phyloP scores from a whole-genome alignment of 176 grass and related monocot genomes.

The Pontederia paniculata region DNA sequence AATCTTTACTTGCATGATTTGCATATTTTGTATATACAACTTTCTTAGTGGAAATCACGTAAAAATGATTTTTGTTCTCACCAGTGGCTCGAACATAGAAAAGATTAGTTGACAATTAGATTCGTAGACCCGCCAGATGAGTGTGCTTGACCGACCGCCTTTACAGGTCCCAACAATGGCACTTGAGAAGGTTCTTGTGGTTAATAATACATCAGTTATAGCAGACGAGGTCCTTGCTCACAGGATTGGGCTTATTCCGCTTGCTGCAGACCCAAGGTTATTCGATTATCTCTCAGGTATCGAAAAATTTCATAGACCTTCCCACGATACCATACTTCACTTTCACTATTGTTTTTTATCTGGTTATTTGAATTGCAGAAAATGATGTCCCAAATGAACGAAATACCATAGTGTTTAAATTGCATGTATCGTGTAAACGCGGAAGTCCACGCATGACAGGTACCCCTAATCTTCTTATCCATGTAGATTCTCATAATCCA shows the following conservation, averaged over 20 bases:
- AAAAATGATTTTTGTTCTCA: too few relatives aligned
- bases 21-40: too few relatives aligned
- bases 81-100: too few relatives aligned
- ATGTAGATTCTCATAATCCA: too few relatives aligned
- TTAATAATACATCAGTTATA: constrained; percentile 81
- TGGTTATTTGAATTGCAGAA: constrained; percentile 29
- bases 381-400: constrained; percentile 78
- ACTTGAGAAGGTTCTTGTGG: constrained; percentile 81
- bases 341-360: not conserved
- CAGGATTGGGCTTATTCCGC: constrained; percentile 77
- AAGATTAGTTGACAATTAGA: not conserved
- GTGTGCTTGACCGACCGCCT: not conserved
- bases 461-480: not conserved
- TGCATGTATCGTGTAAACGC: constrained; percentile 59
- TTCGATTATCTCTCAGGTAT: constrained; percentile 84
- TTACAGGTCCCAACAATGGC: constrained; percentile 85
- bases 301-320: not conserved
- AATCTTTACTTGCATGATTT: too few relatives aligned
- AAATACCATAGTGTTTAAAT: constrained; percentile 83
- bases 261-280: constrained; percentile 72
- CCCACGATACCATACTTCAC: too few relatives aligned
- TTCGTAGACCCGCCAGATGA: too few relatives aligned
- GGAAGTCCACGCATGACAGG: constrained; percentile 52
- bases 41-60: too few relatives aligned
- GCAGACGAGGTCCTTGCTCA: constrained; percentile 88